Evolutionary conservation across 805 yeast genomes (phyloP).

Genomic region (Metschnikowia cubensis): DNA sequence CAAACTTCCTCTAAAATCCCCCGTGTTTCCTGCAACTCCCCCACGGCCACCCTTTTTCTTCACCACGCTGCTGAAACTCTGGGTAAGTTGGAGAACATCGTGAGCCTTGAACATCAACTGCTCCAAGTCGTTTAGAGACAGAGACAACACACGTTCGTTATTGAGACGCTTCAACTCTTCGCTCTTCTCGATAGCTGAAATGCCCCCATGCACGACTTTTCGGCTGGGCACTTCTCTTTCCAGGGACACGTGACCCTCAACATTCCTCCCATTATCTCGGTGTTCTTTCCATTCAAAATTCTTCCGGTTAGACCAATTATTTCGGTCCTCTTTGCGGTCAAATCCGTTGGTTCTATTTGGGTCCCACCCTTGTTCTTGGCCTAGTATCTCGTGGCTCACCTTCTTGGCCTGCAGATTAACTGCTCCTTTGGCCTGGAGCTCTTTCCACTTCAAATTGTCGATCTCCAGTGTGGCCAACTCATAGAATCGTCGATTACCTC

Average conservation of each 20-base stretch:
- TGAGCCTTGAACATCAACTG: constrained; percentile 74
- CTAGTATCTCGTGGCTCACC: constrained; percentile 10
- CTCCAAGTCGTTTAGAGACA: constrained; percentile 73
- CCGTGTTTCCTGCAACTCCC: too few relatives aligned
- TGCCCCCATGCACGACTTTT: constrained; percentile 46
- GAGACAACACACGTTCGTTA: constrained; percentile 57
- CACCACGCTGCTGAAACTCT: constrained; percentile 13
- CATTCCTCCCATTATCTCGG: too few relatives aligned
- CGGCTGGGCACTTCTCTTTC: background rate
- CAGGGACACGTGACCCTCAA: too few relatives aligned
- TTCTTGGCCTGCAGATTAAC: constrained; percentile 18
- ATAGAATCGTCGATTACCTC: constrained; percentile 57
- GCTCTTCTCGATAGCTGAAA: constrained; percentile 61
- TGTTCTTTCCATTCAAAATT: too few relatives aligned
- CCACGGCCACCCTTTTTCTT: constrained; percentile 4
- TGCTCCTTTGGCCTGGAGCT: constrained; percentile 27
- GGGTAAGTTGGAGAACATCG: constrained; percentile 54
- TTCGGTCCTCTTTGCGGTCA: too few relatives aligned
- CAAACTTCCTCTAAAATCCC: too few relatives aligned
- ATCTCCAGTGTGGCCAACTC: constrained; percentile 39
- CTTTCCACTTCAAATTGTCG: constrained; percentile 51
- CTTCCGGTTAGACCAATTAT: too few relatives aligned
- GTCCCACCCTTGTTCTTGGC: too few relatives aligned
- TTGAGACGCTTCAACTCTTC: constrained; percentile 52
- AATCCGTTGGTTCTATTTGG: too few relatives aligned